These are phyloP conservation scores for Coprinopsis sp. DNA, from an alignment of 768 basidiomycete genomes.

Conservation along the genomic window DNA sequence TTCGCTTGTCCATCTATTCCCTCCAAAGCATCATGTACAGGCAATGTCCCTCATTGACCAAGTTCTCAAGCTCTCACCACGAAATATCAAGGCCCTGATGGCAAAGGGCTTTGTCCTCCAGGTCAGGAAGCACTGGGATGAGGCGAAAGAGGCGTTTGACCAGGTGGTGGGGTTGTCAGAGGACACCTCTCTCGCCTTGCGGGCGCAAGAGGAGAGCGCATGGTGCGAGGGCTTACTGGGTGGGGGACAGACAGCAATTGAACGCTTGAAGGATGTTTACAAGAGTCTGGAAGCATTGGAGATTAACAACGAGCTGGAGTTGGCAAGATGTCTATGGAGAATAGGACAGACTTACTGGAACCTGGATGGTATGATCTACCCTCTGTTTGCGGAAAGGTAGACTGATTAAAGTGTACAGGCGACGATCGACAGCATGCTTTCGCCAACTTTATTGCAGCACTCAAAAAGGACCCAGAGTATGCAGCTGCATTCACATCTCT, in stretches of 20 bases:
- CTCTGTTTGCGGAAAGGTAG: conserved; percentile 2
- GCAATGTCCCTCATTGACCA: conserved; percentile 73
- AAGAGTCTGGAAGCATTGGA: conserved; percentile 40
- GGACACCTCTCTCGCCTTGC: conserved; percentile 46
- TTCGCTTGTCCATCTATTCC: conserved; percentile 77
- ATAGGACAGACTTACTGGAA: conserved; percentile 76
- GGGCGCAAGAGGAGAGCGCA: conserved; percentile 74
- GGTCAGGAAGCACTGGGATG: conserved; percentile 57
- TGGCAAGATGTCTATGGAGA: conserved; percentile 81
- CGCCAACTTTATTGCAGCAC: conserved; percentile 69
- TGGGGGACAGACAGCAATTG: conserved; percentile 40
- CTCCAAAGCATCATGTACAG: conserved; percentile 84
- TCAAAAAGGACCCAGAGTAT: conserved; percentile 70
- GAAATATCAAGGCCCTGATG: conserved; percentile 65
- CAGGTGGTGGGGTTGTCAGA: conserved; percentile 46
- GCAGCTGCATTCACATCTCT: conserved; percentile 93
- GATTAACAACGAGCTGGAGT: conserved; percentile 43
- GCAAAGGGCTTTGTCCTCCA: conserved; percentile 73
- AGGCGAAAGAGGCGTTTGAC: conserved; percentile 60
- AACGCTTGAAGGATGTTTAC: conserved; percentile 46
- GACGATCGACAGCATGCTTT: conserved; percentile 62
- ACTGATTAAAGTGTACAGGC: conserved; percentile 27
- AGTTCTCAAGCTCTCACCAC: conserved; percentile 57
- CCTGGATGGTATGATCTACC: conserved; percentile 50
- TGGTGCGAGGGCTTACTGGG: conserved; percentile 74